Conservation (phyloP, 305 asterid species). For the Solanum hybrid region DNA sequence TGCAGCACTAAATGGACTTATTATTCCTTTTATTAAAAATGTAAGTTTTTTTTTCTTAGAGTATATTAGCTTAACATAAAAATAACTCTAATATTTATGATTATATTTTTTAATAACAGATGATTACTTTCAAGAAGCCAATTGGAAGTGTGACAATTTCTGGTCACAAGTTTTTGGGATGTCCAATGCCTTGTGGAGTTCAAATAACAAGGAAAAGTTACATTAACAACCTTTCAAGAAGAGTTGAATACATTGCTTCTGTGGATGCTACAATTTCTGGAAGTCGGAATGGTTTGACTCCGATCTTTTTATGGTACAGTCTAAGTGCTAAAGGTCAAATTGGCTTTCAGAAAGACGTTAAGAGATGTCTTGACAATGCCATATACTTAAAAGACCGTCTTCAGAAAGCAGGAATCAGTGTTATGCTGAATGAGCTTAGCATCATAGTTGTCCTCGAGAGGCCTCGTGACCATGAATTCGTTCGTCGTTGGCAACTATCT, state of each 20-base stretch:
- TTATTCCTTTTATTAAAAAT: slow-evolving; percentile 9
- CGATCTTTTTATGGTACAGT: slow-evolving; percentile 6
- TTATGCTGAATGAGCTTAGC: slow-evolving; percentile 2
- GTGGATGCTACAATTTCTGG: slow-evolving; percentile 11
- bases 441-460: slow-evolving; percentile 7
- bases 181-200: slow-evolving; percentile 1
- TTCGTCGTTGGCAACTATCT: slow-evolving; percentile 15
- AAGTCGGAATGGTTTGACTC: slow-evolving; percentile 6
- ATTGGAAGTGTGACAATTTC: slow-evolving; percentile 10
- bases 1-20: slow-evolving; percentile 12
- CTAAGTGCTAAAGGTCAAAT: background rate
- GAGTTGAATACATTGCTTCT: slow-evolving; percentile 10
- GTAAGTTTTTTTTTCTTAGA: background rate
- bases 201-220: slow-evolving; percentile 8
- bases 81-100: background rate
- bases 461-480: slow-evolving; percentile 1
- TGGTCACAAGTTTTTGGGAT: slow-evolving; percentile 1
- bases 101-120: background rate
- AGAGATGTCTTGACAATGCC: background rate
- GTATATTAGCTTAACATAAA: background rate
- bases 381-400: slow-evolving; percentile 2
- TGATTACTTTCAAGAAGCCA: slow-evolving; percentile 1
- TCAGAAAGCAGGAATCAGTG: slow-evolving; percentile 1
- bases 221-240: slow-evolving; percentile 2
- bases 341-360: slow-evolving; percentile 3